A percentile compares a stretch with the other conserved stretches of the same genome.
These are phyloP conservation scores for Symbiodinium natans DNA, from an alignment of 73 alveolate genomes.

Conservation along the genomic window DNA sequence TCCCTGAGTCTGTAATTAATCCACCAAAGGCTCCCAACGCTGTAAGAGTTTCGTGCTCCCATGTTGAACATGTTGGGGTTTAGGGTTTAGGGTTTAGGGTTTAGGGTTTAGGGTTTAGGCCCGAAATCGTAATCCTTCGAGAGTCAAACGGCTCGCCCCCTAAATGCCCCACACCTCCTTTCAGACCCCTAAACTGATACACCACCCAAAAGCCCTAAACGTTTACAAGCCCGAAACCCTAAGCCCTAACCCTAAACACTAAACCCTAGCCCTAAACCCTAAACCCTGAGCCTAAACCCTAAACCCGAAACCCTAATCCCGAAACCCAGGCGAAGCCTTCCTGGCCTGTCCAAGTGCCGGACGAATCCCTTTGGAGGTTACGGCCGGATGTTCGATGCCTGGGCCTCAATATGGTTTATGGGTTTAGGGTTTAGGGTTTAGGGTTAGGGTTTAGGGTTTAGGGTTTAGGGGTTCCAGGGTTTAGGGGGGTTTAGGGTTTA, in stretches of 20 bases:
- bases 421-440: neutral
- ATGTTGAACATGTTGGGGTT: too few species aligned
- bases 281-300: neutral
- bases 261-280: neutral
- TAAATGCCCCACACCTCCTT: too few species aligned
- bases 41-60: too few species aligned
- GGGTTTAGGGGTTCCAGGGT: neutral
- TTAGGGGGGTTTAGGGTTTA: neutral
- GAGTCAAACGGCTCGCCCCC: too few species aligned
- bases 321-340: constrained; percentile 65
- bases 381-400: constrained; percentile 69
- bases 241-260: neutral
- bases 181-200: too few species aligned
- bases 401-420: neutral
- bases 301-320: neutral
- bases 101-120: too few species aligned
- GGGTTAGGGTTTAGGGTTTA: neutral
- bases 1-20: too few species aligned
- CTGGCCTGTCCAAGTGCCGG: constrained; percentile 56
- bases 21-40: too few species aligned
- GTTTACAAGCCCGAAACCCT: neutral
- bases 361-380: constrained; percentile 57
- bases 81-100: too few species aligned
- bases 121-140: too few species aligned
- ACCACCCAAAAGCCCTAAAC: neutral